Evolutionary conservation across 2,329 filamentous ascomycete genomes (phyloP).

Genomic region (Allantophomopsis cytisporea): DNA sequence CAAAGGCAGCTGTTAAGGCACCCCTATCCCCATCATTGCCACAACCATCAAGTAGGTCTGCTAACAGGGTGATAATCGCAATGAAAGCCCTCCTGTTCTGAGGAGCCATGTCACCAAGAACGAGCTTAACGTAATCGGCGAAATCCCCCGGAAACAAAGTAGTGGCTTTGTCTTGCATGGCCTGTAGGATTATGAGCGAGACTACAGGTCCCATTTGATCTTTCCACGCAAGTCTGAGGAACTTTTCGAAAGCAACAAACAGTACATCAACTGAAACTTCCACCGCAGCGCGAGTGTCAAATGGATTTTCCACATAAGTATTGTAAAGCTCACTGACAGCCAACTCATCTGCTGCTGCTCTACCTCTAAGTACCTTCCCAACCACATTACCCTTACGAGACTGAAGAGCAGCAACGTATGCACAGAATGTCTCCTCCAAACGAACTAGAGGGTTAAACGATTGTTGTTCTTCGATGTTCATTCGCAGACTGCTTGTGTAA

Average conservation of each 20-base stretch:
- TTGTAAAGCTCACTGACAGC: conserved; percentile 86
- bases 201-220: conserved; percentile 81
- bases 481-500: too few relatives aligned
- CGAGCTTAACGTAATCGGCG: conserved; percentile 50
- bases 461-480: conserved; percentile 31
- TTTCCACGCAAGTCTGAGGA: conserved; percentile 75
- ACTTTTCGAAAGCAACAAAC: conserved; percentile 89
- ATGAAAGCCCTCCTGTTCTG: conserved; percentile 68
- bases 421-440: conserved; percentile 74
- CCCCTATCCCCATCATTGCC: conserved; percentile 85
- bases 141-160: conserved; percentile 62
- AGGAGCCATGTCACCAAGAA: conserved; percentile 53
- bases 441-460: conserved; percentile 55
- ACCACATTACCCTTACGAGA: conserved; percentile 79
- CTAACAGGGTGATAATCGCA: conserved; percentile 71
- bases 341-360: conserved; percentile 60
- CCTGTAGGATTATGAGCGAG: conserved; percentile 54
- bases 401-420: conserved; percentile 71
- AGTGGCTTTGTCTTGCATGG: conserved; percentile 55
- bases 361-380: conserved; percentile 59
- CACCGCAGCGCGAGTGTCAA: conserved; percentile 59
- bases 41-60: conserved; percentile 78
- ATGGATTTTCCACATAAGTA: conserved; percentile 69
- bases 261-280: conserved; percentile 73
- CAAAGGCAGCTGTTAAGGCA: conserved; percentile 76